phyloP scores from a whole-genome alignment of 2,329 filamentous ascomycete species.

The Fusarium brevicatenulatum region DNA sequence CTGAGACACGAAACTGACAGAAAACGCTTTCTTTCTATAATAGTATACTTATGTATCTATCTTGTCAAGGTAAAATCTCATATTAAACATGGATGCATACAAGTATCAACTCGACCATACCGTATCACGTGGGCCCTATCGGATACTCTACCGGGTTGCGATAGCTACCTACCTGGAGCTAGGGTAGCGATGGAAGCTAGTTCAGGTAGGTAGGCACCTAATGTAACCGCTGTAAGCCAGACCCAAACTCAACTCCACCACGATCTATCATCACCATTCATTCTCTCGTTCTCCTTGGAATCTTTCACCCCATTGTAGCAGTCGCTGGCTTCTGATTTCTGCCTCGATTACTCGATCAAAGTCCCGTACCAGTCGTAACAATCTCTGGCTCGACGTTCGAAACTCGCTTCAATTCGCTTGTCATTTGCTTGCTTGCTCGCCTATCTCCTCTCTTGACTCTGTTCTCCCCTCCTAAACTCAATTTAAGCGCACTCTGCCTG shows the following conservation, averaged over 20 bases:
- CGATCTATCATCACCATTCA: conserved; percentile 28
- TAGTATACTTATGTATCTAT: neutral
- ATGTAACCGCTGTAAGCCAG: conserved; percentile 44
- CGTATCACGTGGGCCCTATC: conserved; percentile 44
- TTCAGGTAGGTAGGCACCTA: conserved; percentile 15
- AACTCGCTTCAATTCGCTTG: conserved; percentile 2
- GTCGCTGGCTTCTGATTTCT: neutral
- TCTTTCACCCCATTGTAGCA: neutral
- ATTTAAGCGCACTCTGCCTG: conserved; percentile 10
- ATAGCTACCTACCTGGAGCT: conserved; percentile 6
- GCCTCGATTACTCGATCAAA: neutral
- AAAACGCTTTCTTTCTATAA: neutral
- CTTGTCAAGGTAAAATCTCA: neutral
- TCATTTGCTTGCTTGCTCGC: conserved; percentile 1
- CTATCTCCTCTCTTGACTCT: conserved; percentile 15
- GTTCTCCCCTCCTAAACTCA: conserved; percentile 7
- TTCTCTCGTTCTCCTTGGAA: neutral
- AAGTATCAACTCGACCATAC: neutral
- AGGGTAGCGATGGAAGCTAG: neutral
- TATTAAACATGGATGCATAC: neutral
- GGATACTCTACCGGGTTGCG: conserved; percentile 6
- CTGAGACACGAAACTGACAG: conserved; percentile 19
- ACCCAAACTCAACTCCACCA: conserved; percentile 27
- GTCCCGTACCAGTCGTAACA: neutral
- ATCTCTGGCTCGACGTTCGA: neutral